Percentiles rank a stretch among this genome's conserved stretches.
Evolutionary conservation across 768 basidiomycete genomes (phyloP).

Genomic region (Paxillus involutus): DNA sequence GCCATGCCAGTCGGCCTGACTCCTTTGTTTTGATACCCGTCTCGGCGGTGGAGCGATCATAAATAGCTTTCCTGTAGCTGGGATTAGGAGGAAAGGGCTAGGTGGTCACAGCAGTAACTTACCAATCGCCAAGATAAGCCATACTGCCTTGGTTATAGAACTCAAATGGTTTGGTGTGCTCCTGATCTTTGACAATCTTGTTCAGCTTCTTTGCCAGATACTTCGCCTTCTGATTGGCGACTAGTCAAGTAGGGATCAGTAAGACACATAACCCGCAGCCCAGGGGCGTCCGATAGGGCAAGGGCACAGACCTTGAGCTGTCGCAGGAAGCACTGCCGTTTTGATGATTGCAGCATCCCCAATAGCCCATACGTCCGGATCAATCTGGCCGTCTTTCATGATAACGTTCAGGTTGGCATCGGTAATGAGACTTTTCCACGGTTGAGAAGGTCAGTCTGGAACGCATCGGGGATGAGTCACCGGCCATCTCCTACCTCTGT

Average conservation of each 20-base stretch:
- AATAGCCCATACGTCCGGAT: slow-evolving; percentile 77
- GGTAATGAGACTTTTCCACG: slow-evolving; percentile 40
- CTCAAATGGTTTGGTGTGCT: slow-evolving; percentile 52
- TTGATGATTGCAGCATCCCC: slow-evolving; percentile 74
- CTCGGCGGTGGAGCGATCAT: slow-evolving; percentile 58
- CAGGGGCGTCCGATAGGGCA: slow-evolving; percentile 12
- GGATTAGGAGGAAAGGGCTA: slow-evolving; percentile 4
- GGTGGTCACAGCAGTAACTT: slow-evolving; percentile 19
- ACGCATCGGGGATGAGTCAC: slow-evolving; percentile 30
- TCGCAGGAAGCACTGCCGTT: slow-evolving; percentile 67
- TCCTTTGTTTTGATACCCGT: slow-evolving; percentile 55
- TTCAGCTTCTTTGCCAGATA: slow-evolving; percentile 71
- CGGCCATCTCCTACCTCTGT: slow-evolving; percentile 37
- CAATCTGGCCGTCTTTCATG: slow-evolving; percentile 47
- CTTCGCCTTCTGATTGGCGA: slow-evolving; percentile 75
- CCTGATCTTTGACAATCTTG: slow-evolving; percentile 51
- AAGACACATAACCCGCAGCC: slow-evolving; percentile 17
- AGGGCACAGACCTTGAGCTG: slow-evolving; percentile 66
- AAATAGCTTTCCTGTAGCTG: slow-evolving; percentile 66
- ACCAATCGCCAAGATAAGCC: slow-evolving; percentile 81
- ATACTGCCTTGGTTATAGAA: slow-evolving; percentile 75
- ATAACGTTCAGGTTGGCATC: slow-evolving; percentile 64
- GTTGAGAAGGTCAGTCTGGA: slow-evolving; percentile 8
- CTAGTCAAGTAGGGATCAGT: slow-evolving; percentile 34
- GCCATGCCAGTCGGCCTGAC: slow-evolving; percentile 70